Conservation (phyloP, 1,139 yeast genomes). For the Taphrina communis region DNA sequence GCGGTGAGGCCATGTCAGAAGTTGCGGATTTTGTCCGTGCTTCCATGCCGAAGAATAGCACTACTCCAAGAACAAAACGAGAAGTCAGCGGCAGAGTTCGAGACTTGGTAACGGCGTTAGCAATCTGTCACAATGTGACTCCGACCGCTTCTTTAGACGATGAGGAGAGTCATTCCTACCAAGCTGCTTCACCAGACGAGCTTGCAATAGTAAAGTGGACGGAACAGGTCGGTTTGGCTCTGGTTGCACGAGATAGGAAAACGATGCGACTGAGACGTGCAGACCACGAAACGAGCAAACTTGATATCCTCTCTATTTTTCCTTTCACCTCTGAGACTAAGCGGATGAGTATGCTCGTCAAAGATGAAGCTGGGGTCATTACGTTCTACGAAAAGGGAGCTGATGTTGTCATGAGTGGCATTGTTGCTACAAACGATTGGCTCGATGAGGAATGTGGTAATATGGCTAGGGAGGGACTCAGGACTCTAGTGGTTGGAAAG, state of each 20-base stretch:
- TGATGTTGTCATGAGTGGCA: slow-evolving; percentile 88
- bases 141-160: slow-evolving; percentile 65
- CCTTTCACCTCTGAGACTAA: slow-evolving; percentile 96
- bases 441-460: slow-evolving; percentile 95
- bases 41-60: background rate
- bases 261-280: slow-evolving; percentile 60
- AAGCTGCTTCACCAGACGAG: slow-evolving; percentile 99
- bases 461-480: slow-evolving; percentile 97
- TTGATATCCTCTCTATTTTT: slow-evolving; percentile 77
- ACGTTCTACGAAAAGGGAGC: slow-evolving; percentile 96
- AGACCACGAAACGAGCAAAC: slow-evolving; percentile 57
- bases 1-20: slow-evolving; percentile 89
- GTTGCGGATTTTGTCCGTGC: slow-evolving; percentile 62
- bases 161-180: slow-evolving; percentile 69
- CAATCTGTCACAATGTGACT: slow-evolving; percentile 94
- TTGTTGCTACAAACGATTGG: slow-evolving; percentile 91
- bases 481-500: slow-evolving; percentile 91
- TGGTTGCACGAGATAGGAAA: slow-evolving; percentile 79
- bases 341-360: slow-evolving; percentile 90
- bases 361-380: slow-evolving; percentile 68
- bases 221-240: slow-evolving; percentile 78
- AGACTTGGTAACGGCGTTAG: slow-evolving; percentile 79
- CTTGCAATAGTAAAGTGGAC: slow-evolving; percentile 95
- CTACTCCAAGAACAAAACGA: slow-evolving; percentile 52
- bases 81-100: slow-evolving; percentile 78